phyloP scores from a whole-genome alignment of 768 basidiomycete genomes.

The Mycena vulgaris region DNA sequence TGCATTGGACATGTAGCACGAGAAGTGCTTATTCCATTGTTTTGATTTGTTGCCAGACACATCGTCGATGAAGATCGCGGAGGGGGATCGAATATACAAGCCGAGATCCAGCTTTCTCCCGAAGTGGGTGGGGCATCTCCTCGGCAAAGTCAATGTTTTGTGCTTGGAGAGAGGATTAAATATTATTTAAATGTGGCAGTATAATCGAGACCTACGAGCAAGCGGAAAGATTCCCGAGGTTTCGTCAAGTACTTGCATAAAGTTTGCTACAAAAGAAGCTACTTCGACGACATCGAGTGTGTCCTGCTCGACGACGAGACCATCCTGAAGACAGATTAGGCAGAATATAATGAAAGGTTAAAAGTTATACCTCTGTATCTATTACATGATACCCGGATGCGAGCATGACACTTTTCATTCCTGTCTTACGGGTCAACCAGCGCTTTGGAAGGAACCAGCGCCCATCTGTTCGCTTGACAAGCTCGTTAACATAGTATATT shows the following conservation, averaged over 20 bases:
- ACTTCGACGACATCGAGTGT: neutral
- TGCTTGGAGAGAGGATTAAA: neutral
- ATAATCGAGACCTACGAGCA: too few species aligned
- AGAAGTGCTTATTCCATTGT: constrained; percentile 7
- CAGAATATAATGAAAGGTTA: neutral
- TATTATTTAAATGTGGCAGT: too few species aligned
- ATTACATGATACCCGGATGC: neutral
- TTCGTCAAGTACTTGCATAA: too few species aligned
- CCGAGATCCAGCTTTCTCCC: constrained; percentile 26
- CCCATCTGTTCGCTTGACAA: neutral
- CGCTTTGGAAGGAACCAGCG: constrained; percentile 23
- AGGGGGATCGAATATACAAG: constrained; percentile 32
- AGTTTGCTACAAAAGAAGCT: too few species aligned
- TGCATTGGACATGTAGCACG: too few species aligned
- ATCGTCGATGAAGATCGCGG: constrained; percentile 42
- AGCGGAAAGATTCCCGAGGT: too few species aligned
- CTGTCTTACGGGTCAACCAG: neutral
- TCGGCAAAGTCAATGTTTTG: neutral
- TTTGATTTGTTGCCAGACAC: constrained; percentile 46
- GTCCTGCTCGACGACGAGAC: neutral
- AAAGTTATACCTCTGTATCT: neutral
- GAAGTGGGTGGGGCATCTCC: constrained; percentile 14
- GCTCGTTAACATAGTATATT: constrained; percentile 16
- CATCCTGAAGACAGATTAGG: neutral
- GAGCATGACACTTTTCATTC: constrained; percentile 7